A percentile compares a stretch with the other conserved stretches of the same genome.
phyloP scores from a whole-genome alignment of 768 basidiomycete genomes.

The Pholiota conissans region DNA sequence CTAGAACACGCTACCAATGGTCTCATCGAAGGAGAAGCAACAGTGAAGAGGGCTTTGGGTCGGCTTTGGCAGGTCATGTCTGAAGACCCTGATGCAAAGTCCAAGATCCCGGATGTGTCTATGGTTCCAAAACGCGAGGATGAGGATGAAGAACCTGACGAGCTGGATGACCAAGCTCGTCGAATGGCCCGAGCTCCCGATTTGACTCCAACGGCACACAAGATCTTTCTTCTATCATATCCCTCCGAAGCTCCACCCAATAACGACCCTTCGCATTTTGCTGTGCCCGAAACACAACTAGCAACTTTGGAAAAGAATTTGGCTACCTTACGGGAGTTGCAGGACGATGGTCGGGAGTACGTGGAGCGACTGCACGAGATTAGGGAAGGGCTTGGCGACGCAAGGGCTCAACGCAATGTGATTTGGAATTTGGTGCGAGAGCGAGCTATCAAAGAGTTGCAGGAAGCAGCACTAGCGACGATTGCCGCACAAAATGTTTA shows the following conservation, averaged over 20 bases:
- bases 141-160: conserved; percentile 55
- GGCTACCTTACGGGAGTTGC: conserved; percentile 72
- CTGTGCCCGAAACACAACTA: conserved; percentile 63
- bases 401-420: conserved; percentile 65
- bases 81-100: conserved; percentile 56
- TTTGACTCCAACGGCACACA: conserved; percentile 63
- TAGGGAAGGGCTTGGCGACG: conserved; percentile 75
- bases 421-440: conserved; percentile 80
- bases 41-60: conserved; percentile 72
- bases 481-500: conserved; percentile 23
- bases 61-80: conserved; percentile 80
- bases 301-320: conserved; percentile 75
- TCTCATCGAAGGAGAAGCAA: conserved; percentile 81
- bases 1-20: conserved; percentile 81
- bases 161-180: conserved; percentile 39
- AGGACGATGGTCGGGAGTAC: conserved; percentile 87
- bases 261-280: conserved; percentile 63
- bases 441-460: conserved; percentile 72
- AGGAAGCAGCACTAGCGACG: conserved; percentile 54
- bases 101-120: conserved; percentile 31
- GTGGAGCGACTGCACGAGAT: conserved; percentile 84
- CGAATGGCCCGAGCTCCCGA: conserved; percentile 62
- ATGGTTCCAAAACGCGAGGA: conserved; percentile 70
- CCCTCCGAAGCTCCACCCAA: conserved; percentile 45
- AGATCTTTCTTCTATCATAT: conserved; percentile 60